Percentiles rank a stretch among this genome's conserved stretches.
These are phyloP conservation scores for Basipetospora chlamydospora DNA, from an alignment of 2,329 filamentous ascomycete species.

Conservation along the genomic window DNA sequence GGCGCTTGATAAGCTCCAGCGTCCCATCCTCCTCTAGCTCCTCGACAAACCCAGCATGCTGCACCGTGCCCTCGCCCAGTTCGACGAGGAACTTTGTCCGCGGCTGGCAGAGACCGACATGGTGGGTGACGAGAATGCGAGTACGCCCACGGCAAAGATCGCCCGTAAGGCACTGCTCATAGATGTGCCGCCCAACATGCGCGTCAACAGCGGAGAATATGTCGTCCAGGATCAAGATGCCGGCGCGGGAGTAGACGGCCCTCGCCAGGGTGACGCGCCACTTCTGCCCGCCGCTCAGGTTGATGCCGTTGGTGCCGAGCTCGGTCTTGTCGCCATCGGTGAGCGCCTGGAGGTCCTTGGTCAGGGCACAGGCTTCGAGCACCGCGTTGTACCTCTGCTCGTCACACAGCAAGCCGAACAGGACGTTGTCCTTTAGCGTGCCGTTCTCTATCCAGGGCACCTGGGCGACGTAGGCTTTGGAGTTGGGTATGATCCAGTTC, in stretches of 20 bases:
- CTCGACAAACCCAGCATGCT: conserved; percentile 48
- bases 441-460: conserved; percentile 80
- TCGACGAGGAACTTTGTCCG: conserved; percentile 62
- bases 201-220: conserved; percentile 75
- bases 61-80: conserved; percentile 52
- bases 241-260: conserved; percentile 58
- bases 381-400: conserved; percentile 56
- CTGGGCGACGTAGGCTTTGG: conserved; percentile 63
- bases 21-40: conserved; percentile 47
- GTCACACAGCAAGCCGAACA: conserved; percentile 60
- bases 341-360: conserved; percentile 63
- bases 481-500: conserved; percentile 55
- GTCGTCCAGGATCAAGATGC: conserved; percentile 64
- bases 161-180: conserved; percentile 60
- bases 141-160: conserved; percentile 56
- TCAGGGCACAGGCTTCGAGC: conserved; percentile 56
- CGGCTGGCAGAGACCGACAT: conserved; percentile 35
- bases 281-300: conserved; percentile 71
- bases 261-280: conserved; percentile 72
- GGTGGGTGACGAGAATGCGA: conserved; percentile 51
- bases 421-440: conserved; percentile 62
- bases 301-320: conserved; percentile 54
- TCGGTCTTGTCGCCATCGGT: conserved; percentile 65
- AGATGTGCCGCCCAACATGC: conserved; percentile 66
- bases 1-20: conserved; percentile 40